Evolutionary conservation across 192 early-diverging fungal species (phyloP).

Genomic region (Coemansia sp.): DNA sequence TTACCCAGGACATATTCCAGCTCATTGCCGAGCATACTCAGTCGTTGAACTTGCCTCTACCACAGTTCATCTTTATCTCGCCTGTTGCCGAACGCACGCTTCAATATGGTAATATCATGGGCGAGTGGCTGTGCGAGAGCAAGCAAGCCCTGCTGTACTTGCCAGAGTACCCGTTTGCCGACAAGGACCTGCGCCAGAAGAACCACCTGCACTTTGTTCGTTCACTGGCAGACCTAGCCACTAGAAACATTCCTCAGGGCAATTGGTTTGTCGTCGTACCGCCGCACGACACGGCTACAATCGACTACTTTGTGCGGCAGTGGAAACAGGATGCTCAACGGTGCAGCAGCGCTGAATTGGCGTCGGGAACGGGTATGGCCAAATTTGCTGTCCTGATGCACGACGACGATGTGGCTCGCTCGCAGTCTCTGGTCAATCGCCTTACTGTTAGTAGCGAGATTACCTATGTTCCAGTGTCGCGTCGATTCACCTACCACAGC

Average conservation of each 20-base stretch:
- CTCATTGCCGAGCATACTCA: constrained; percentile 58
- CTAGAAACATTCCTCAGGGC: constrained; percentile 35
- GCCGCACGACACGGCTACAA: constrained; percentile 30
- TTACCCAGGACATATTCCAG: constrained; percentile 73
- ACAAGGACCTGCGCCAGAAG: constrained; percentile 52
- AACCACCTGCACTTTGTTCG: constrained; percentile 48
- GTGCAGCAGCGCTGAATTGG: constrained; percentile 43
- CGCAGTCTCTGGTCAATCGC: constrained; percentile 37
- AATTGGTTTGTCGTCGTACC: constrained; percentile 48
- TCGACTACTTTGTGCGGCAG: constrained; percentile 38
- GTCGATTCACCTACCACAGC: constrained; percentile 30
- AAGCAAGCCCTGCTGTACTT: constrained; percentile 69
- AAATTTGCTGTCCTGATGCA: constrained; percentile 41
- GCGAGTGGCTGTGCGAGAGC: constrained; percentile 78
- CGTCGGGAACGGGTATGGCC: constrained; percentile 31
- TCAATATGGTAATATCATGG: constrained; percentile 79
- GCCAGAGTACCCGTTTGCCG: constrained; percentile 57
- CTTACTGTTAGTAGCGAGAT: constrained; percentile 26
- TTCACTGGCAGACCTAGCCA: constrained; percentile 36
- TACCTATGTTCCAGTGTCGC: constrained; percentile 36
- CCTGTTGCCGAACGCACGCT: constrained; percentile 76
- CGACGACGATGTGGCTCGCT: constrained; percentile 39
- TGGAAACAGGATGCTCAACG: constrained; percentile 42
- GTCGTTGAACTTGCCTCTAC: constrained; percentile 59
- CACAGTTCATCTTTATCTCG: constrained; percentile 70